These are phyloP conservation scores for Euphorbia schlechtendalii DNA, from an alignment of 441 rosid genomes.

Conservation along the genomic window DNA sequence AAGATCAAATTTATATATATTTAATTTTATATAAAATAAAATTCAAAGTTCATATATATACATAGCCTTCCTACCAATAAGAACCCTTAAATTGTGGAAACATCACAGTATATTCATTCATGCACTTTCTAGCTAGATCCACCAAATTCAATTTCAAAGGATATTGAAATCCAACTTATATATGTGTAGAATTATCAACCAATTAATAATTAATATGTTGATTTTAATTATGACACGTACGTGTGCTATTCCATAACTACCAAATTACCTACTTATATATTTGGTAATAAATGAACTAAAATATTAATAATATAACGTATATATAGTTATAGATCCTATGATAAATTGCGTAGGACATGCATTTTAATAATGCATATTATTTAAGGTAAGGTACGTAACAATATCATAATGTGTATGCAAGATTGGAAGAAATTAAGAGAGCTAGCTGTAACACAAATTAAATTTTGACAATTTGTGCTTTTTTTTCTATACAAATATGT, in stretches of 20 bases:
- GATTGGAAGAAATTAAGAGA: neutral
- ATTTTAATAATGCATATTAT: neutral
- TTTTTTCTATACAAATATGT: too few species aligned
- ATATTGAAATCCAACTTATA: neutral
- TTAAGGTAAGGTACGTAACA: neutral
- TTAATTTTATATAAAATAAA: too few species aligned
- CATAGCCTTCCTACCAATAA: neutral
- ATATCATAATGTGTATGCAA: too few species aligned
- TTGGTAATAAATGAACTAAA: too few species aligned
- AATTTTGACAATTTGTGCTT: too few species aligned
- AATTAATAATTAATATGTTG: too few species aligned
- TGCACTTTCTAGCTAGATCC: neutral
- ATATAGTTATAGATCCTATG: neutral
- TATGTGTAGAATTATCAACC: neutral
- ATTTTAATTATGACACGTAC: neutral
- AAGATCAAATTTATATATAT: too few species aligned
- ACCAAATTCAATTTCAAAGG: neutral
- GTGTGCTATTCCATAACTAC: neutral
- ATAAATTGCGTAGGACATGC: neutral
- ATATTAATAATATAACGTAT: too few species aligned
- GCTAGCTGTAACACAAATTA: slow-evolving; percentile 28
- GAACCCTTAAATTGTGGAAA: neutral
- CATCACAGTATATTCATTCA: neutral
- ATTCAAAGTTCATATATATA: too few species aligned
- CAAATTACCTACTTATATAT: too few species aligned